phyloP scores from a whole-genome alignment of 2,329 filamentous ascomycete species.

The Fulvia fulva region DNA sequence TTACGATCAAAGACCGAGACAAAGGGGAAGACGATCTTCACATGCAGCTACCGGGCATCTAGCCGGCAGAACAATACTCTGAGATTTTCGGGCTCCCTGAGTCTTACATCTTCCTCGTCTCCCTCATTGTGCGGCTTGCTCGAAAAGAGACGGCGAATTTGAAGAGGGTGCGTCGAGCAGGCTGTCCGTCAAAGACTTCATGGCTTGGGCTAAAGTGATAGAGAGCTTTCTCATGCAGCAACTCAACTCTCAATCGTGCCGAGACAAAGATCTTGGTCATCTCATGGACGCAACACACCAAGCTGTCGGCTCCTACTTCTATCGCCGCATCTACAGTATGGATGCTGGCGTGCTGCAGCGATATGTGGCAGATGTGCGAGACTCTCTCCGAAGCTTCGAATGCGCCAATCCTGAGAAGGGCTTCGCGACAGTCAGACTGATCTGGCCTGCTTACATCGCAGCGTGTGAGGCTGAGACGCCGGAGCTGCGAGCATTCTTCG shows the following conservation, averaged over 20 bases:
- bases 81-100: not conserved
- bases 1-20: not conserved
- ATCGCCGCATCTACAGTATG: too few relatives aligned
- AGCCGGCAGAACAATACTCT: not conserved
- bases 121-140: not conserved
- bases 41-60: not conserved
- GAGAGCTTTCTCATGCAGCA: not conserved
- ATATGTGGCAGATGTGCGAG: too few relatives aligned
- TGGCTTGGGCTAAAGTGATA: not conserved
- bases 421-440: too few relatives aligned
- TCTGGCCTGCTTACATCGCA: too few relatives aligned
- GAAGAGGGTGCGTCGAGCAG: not conserved
- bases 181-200: not conserved
- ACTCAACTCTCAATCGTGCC: not conserved
- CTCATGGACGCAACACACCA: too few relatives aligned
- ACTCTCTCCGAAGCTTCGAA: too few relatives aligned
- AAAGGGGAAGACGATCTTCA: not conserved
- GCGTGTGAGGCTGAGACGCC: too few relatives aligned
- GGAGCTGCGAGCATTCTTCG: too few relatives aligned
- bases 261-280: too few relatives aligned
- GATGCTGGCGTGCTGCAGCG: too few relatives aligned
- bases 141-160: not conserved
- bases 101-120: not conserved
- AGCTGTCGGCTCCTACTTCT: too few relatives aligned
- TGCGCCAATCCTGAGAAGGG: too few relatives aligned